Conservation (phyloP, 2,329 filamentous ascomycete genomes). For the Botryotinia narcissicola region DNA sequence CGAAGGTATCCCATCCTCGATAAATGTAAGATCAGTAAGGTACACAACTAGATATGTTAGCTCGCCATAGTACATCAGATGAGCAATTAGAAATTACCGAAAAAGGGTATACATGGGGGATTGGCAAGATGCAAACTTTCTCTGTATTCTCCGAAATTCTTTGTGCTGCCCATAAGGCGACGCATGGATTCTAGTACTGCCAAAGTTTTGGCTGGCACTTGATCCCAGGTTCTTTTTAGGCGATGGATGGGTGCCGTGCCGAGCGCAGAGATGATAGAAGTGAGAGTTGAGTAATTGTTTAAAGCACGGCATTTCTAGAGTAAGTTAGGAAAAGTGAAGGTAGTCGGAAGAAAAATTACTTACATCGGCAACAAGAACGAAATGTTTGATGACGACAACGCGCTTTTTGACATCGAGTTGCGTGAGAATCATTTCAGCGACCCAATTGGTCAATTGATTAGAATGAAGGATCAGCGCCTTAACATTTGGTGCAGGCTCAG, state of each 20-base stretch:
- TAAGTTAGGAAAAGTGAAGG: slow-evolving; percentile 31
- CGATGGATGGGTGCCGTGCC: slow-evolving; percentile 94
- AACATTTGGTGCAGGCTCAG: slow-evolving; percentile 87
- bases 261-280: slow-evolving; percentile 94
- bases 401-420: slow-evolving; percentile 94
- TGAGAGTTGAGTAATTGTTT: slow-evolving; percentile 97
- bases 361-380: slow-evolving; percentile 93
- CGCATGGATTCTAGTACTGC: slow-evolving; percentile 85
- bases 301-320: slow-evolving; percentile 82
- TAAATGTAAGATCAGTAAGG: slow-evolving; percentile 94
- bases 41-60: slow-evolving; percentile 69
- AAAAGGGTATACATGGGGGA: slow-evolving; percentile 96
- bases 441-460: slow-evolving; percentile 99
- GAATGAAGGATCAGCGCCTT: slow-evolving; percentile 96
- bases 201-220: slow-evolving; percentile 82
- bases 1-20: slow-evolving; percentile 95
- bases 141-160: slow-evolving; percentile 96
- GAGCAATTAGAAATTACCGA: slow-evolving; percentile 60
- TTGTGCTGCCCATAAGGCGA: slow-evolving; percentile 91
- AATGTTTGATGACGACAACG: slow-evolving; percentile 97
- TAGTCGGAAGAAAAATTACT: slow-evolving; percentile 41
- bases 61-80: not conserved
- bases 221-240: slow-evolving; percentile 88
- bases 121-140: slow-evolving; percentile 90
- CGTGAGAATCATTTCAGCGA: slow-evolving; percentile 96